phyloP scores from a whole-genome alignment of 768 basidiomycete genomes.

The Grammothele lineata region DNA sequence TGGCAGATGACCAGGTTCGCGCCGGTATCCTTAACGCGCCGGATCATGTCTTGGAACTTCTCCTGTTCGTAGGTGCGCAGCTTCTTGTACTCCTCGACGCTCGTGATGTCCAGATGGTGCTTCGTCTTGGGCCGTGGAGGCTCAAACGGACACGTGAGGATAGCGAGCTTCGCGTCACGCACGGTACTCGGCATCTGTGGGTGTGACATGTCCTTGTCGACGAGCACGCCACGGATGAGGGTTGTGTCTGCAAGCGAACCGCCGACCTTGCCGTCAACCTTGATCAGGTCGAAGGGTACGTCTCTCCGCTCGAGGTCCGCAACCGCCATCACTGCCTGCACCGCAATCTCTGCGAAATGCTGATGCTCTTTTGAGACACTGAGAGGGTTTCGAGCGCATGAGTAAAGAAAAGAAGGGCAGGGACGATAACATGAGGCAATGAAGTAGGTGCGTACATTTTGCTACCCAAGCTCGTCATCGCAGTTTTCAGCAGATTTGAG shows the following conservation, averaged over 20 bases:
- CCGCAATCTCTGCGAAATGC: constrained; percentile 96
- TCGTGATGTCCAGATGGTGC: constrained; percentile 96
- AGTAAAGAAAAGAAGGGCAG: neutral
- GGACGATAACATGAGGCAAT: neutral
- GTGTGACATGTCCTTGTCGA: constrained; percentile 99
- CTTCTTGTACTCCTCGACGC: constrained; percentile 95
- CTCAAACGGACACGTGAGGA: constrained; percentile 98
- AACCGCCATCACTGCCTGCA: constrained; percentile 92
- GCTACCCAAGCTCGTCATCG: constrained; percentile 94
- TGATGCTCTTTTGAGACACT: constrained; percentile 96
- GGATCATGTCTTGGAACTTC: constrained; percentile 97
- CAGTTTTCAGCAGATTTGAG: constrained; percentile 85
- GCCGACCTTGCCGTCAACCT: constrained; percentile 98
- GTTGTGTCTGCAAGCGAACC: constrained; percentile 93
- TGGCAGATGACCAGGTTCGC: constrained; percentile 99
- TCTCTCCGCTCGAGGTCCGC: constrained; percentile 94
- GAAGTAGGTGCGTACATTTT: constrained; percentile 71
- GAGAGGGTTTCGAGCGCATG: neutral
- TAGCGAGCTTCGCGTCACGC: constrained; percentile 87
- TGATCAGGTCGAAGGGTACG: constrained; percentile 97
- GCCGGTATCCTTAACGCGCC: constrained; percentile 91
- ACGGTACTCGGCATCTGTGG: constrained; percentile 94
- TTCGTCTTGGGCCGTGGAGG: constrained; percentile 99
- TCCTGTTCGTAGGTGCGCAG: constrained; percentile 92
- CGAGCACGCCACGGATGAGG: constrained; percentile 93